Base-by-base conservation (phyloP, 139 green algal genomes). In the Desmodesmus armatus region DNA sequence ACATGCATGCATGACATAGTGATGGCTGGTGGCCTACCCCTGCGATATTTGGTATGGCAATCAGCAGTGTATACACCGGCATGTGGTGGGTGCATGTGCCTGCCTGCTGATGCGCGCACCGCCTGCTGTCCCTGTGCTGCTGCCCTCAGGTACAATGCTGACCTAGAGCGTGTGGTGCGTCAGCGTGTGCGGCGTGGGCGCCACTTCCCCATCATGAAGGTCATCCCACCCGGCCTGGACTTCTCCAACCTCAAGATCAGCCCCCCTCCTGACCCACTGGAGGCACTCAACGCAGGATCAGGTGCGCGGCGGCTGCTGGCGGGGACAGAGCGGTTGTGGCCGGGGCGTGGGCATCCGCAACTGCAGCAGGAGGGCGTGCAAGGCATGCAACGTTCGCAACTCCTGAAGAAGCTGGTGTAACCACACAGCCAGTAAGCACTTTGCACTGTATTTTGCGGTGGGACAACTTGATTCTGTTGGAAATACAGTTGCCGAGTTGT, bases 181-280 rank as follows among this genome's bases (percentile, higher is more conserved):
- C 29, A 82, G 37, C 82, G 91, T 13, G 67, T 41, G 1, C 88
- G 90, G 25, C 67, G 79, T 1, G 96, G 96, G 31, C 92, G 96
- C 44, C 94, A 95, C 87, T 97, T 98, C 87, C 95, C 96, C 21
- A 66, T 84, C 82, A 98, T 99, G 95, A 88, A 89, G 31, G 96
- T 99, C 84, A 96, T 98, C 78, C 96, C 96, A 0, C 96, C 96
- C 13, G 95, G 95, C 41, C 85, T 92, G 31, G 88, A 92, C 82
- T 92, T 92, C 37, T 90, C 85, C n/a, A 89, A 88, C 82, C 82
- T 92, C 11, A 92, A 92, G 78, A 78, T 80, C 33, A 19, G 31
- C 5, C 23, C 84, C 19, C 81, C 82, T 11, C 41, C 67, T 19
- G 88, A 92, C 72, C 88, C 88, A 21, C 88, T 80, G 84, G 75